Evolutionary conservation across 768 basidiomycete species (phyloP), one percentile per base, ranked within the genome.

Genomic region (Boletus sensibilis): DNA sequence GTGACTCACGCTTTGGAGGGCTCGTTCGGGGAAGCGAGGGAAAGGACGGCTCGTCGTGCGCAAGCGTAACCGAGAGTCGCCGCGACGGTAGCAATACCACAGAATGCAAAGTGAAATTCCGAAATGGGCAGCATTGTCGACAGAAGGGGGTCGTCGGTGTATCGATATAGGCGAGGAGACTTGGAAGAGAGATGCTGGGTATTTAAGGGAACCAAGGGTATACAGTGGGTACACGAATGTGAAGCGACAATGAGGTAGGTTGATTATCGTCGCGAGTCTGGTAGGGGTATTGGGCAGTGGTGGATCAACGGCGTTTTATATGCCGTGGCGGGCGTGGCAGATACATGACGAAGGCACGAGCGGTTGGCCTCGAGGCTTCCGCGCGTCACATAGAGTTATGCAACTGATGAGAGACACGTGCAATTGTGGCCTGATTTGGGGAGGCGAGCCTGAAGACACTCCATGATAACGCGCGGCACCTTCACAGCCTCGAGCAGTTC

Each of bases 1-100:
- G 64, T 55, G 64, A 72, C 71, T 73, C 57, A 74, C 71, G 58
- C 63, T 64, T 57, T 62, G 63, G 60, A 59, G 52, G 43, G 5
- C n/a, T 63, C 54, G 62, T 55, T 55, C 29, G 59, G n/a, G 35
- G 66, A 38, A 43, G 59, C 43, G 12, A 69, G 48, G 38, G 64
- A 56, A 20, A 53, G 44, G 33, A 52, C 60, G 11, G 67, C 69
- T 54, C 77, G 79, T 49, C 82, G 79, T 21, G 78, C 71, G 58
- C 76, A 83, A 4, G 82, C 80, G 59, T 84, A 85, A 48, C 83
- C 81, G 25, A 84, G 76, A 14, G 80, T 81, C 9, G 82, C 83
- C 52, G 83, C 82, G 59, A 84, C 77, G 16, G 83, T 83, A 31
- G 83, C 82, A 54, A 85, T 73, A 57, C 82, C 80, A 50, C 78